Base-by-base conservation (phyloP, 768 basidiomycete genomes). In the Filobasidium floriforme region DNA sequence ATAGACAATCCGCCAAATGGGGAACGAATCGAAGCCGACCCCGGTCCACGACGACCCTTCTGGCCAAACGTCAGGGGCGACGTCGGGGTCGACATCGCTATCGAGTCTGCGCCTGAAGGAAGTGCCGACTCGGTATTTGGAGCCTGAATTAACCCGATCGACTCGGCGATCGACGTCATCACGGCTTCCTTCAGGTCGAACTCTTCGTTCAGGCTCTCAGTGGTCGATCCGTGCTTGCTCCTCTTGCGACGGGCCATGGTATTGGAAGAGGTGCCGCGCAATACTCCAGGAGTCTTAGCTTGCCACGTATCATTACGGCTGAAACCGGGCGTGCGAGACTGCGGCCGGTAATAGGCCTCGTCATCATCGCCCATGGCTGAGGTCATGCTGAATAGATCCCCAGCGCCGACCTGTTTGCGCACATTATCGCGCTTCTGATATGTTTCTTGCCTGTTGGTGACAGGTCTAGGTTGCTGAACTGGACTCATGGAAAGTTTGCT, bases 91-190 rank as follows among this genome's bases (percentile, higher is more conserved):
- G 76, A 78, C 22, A 77, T 66, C 0, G 70, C 76, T 11, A 71
- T 72, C 9, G 73, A 76, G 24, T 71, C 71, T 3, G 71, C 69
- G 22, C 70, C 65, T 5, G 74, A 73, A 1, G 67, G 69, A 15
- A 67, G 61, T 51, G 59, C 70, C 67, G 66, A 63, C 40, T 51
- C 61, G 29, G 41, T 41, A 18, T 57, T 68, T 51, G 46, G 24
- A 7, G 22, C 72, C 69, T 96, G 93, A 26, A 90, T 80, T 14
- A 99, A 82, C 3, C 96, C 96, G 66, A 99, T 98, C 1, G 92
- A 94, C 77, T 94, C 93, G 0, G 94, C 92, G 67, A 99, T 93
- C 77, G 91, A 94, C 0, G 89, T 88, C 91, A 98, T 92, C 40
- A 99, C 93, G 71, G 90, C 92, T 71, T 92, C 90, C 41, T 90